Conservation (phyloP, 2,329 filamentous ascomycete species). For the Colletotrichum sp. region DNA sequence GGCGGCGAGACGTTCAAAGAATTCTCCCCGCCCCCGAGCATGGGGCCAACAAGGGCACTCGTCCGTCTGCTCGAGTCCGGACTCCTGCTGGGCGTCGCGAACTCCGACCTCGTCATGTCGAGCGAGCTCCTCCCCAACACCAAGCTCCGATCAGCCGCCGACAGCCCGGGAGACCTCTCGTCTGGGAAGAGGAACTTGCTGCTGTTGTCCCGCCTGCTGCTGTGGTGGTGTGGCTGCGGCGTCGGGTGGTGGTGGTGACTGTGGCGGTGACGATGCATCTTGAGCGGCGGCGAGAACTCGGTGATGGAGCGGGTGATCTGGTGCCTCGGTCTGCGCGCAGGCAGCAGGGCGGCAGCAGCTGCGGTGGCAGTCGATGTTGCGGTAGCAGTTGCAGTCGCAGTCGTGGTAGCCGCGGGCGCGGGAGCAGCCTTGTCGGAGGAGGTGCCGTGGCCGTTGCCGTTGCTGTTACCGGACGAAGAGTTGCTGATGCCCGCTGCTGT, state of each 20-base stretch:
- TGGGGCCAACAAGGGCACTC: conserved; percentile 37
- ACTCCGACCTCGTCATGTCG: conserved; percentile 51
- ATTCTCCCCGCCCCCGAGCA: conserved; percentile 24
- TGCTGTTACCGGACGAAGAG: not conserved
- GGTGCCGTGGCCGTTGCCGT: not conserved
- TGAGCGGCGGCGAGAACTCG: conserved; percentile 55
- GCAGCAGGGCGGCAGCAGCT: conserved; percentile 1
- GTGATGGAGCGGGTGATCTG: conserved; percentile 62
- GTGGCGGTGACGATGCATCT: conserved; percentile 35
- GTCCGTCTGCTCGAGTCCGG: conserved; percentile 47
- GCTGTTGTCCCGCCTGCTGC: not conserved
- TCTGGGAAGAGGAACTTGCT: conserved; percentile 23
- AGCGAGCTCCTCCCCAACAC: conserved; percentile 41
- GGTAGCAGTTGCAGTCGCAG: not conserved
- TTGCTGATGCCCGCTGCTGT: conserved; percentile 2
- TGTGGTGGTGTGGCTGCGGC: conserved; percentile 31
- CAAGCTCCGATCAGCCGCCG: conserved; percentile 21
- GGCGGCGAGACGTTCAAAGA: not conserved
- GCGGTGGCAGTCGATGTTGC: not conserved
- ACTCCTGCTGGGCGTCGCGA: conserved; percentile 46
- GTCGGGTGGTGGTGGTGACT: conserved; percentile 39
- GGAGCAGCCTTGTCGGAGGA: not conserved
- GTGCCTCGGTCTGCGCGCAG: conserved; percentile 40
- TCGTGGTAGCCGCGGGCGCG: not conserved
- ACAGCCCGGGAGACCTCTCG: conserved; percentile 27